Base-by-base conservation (phyloP, 75 land plant species). In the Larix kaempferi region DNA sequence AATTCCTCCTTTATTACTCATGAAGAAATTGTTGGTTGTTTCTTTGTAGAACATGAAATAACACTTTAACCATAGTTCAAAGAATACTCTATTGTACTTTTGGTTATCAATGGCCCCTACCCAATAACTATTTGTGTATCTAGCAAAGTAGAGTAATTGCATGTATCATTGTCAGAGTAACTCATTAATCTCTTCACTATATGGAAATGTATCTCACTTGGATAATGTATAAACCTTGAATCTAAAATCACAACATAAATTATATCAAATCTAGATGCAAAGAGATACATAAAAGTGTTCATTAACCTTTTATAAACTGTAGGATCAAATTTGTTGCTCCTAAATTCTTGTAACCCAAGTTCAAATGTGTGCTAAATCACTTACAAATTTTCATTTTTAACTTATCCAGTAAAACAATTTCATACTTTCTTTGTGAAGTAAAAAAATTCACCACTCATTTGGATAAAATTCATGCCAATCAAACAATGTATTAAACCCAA, bases 111-210 rank as follows among this genome's bases (percentile, higher is more conserved):
- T 61, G 52, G 29, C 15, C 26, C 76, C 57, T 52, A 0, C 57
- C 76, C 76, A 82, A 77, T 85, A 78, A 69, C 59, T 73, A 54
- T 77, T n/a, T 49, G 41, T 77, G 61, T 49, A 61, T 14, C 73
- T 57, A 60, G 52, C 14, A 13, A 72, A 56, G 44, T 71, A 29
- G 21, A 6, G 57, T 76, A 55, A 14, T 56, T 27, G 17, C 57
- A 44, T 54, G 77, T 75, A 23, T 23, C 63, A 19, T 22, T 21
- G 6, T 3, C 1, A 60, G n/a, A 60, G 33, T 29, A 29, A 0
- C 25, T 5, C 19, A 23, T 21, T 56, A 56, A 14, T 27, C 52
- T 62, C 54, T 76, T 81, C 49, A 22, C 6, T 35, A 54, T 78
- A 64, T 52, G 17, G 15, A 63, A 56, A 65, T 81, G 78, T 13